Evolutionary conservation across 371 early-diverging fungal species (phyloP).

Genomic region (Batkoa obscura): DNA sequence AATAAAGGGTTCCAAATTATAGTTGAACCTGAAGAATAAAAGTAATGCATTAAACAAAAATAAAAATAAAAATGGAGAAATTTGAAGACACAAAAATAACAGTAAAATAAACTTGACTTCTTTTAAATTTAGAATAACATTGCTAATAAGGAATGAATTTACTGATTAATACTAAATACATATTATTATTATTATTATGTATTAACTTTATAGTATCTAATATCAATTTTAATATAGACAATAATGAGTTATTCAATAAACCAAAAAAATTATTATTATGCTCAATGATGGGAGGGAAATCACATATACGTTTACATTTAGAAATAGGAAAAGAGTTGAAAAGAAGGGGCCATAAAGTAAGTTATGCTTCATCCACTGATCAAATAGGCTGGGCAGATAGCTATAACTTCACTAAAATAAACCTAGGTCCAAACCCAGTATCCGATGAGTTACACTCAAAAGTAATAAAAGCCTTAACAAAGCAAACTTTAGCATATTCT

Average conservation of each 20-base stretch:
- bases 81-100: no score
- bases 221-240: neutral
- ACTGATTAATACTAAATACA: no score
- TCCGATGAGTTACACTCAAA: neutral
- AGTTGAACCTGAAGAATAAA: no score
- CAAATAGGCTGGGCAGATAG: conserved; percentile 2
- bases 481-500: neutral
- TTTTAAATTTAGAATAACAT: no score
- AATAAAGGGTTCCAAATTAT: no score
- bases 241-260: neutral
- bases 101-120: no score
- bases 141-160: no score
- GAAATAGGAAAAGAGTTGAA: neutral
- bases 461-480: neutral
- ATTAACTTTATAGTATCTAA: no score
- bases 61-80: no score
- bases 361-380: neutral
- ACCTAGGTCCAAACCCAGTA: conserved; percentile 3
- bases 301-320: neutral
- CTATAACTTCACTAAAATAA: neutral
- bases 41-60: no score
- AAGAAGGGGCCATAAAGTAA: neutral
- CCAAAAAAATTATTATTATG: conserved; percentile 3
- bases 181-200: no score
- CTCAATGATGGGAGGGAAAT: conserved; percentile 5